phyloP scores from a whole-genome alignment of 768 basidiomycete genomes.

The Mrakia frigida region DNA sequence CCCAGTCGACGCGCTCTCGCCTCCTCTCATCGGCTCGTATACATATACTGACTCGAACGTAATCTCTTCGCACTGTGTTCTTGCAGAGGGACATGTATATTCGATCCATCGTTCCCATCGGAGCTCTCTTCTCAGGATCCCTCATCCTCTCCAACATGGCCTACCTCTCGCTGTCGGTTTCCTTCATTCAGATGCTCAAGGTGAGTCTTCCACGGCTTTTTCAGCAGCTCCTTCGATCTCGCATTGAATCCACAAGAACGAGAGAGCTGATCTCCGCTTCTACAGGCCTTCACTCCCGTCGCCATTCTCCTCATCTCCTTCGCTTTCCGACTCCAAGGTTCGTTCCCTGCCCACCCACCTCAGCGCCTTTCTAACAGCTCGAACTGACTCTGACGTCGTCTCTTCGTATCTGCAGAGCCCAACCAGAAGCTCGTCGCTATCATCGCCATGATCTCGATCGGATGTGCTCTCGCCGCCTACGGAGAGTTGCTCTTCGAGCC shows the following conservation, averaged over 20 bases:
- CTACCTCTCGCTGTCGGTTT: slow-evolving; percentile 80
- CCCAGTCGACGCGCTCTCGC: neutral
- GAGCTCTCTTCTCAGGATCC: slow-evolving; percentile 84
- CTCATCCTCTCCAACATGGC: slow-evolving; percentile 88
- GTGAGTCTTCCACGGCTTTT: slow-evolving; percentile 47
- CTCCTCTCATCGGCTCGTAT: no score
- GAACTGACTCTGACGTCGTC: neutral
- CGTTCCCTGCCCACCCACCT: neutral
- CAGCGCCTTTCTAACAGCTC: no score
- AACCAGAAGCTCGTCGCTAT: slow-evolving; percentile 28
- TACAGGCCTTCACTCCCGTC: slow-evolving; percentile 63
- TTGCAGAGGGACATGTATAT: slow-evolving; percentile 51
- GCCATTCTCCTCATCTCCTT: slow-evolving; percentile 70
- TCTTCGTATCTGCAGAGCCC: slow-evolving; percentile 15
- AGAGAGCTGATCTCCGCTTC: neutral
- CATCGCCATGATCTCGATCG: slow-evolving; percentile 65
- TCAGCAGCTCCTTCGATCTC: neutral
- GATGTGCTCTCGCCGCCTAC: slow-evolving; percentile 52
- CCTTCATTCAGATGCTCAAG: slow-evolving; percentile 56
- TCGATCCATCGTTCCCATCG: slow-evolving; percentile 85
- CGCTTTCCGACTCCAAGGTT: slow-evolving; percentile 79
- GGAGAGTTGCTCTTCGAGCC: slow-evolving; percentile 83
- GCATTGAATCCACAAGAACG: neutral
- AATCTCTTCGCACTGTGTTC: neutral
- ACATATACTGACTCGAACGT: neutral